These are phyloP conservation scores for Selenicereus undatus DNA, from an alignment of 148 eudicot genomes.

Conservation along the genomic window DNA sequence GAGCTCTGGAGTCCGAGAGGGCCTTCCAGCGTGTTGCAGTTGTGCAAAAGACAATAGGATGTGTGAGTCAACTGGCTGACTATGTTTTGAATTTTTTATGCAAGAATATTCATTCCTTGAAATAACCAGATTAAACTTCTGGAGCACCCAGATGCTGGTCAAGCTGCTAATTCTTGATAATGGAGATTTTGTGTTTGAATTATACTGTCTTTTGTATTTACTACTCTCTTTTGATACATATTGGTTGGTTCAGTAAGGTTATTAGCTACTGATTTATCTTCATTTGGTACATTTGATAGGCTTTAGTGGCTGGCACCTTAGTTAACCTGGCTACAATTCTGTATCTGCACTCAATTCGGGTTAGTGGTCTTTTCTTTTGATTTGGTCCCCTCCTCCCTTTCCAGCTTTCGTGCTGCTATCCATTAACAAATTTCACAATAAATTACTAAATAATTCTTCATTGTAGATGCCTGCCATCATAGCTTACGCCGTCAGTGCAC, in stretches of 20 bases:
- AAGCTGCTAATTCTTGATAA: background rate
- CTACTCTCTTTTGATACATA: background rate
- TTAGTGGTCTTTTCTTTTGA: conserved; percentile 31
- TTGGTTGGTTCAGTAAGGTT: background rate
- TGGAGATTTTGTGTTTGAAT: background rate
- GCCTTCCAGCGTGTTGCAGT: conserved; percentile 95
- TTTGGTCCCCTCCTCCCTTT: background rate
- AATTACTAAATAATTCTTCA: conserved; percentile 5
- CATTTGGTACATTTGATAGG: conserved; percentile 44
- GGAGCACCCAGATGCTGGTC: background rate
- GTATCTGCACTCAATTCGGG: conserved; percentile 73
- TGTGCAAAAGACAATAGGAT: conserved; percentile 89
- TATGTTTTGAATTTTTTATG: background rate
- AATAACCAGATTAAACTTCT: background rate
- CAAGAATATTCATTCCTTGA: background rate
- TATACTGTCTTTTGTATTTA: background rate
- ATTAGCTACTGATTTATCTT: conserved; percentile 5
- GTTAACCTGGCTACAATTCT: conserved; percentile 88
- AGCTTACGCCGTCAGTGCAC: conserved; percentile 60
- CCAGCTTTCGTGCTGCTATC: background rate
- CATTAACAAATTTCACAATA: background rate
- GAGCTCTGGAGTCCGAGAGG: conserved; percentile 95
- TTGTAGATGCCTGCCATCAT: conserved; percentile 65
- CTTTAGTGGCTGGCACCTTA: conserved; percentile 89
- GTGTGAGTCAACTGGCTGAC: conserved; percentile 51